These are phyloP conservation scores for Rhodotorula sp. DNA, from an alignment of 1,284 basidiomycete species.

Conservation along the genomic window DNA sequence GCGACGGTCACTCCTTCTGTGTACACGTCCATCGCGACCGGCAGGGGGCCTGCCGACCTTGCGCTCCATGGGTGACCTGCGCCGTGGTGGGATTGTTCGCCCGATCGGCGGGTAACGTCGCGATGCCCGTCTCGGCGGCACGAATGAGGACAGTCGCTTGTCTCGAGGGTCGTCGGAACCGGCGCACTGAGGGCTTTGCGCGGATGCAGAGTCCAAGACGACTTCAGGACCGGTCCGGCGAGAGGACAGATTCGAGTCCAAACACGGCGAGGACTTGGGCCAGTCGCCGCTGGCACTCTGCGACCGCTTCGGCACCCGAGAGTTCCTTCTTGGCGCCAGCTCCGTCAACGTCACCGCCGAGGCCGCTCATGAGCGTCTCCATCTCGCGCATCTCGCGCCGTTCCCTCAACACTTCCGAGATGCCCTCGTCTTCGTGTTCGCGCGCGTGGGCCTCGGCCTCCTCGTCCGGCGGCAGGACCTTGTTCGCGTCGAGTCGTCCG, in stretches of 20 bases:
- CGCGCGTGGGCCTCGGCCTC: conserved; percentile 70
- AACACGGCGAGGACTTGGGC: conserved; percentile 21
- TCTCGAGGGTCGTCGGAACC: not conserved
- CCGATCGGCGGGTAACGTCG: too few relatives aligned
- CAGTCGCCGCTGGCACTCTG: conserved; percentile 30
- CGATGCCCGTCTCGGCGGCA: too few relatives aligned
- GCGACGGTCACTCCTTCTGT: too few relatives aligned
- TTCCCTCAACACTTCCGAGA: conserved; percentile 37
- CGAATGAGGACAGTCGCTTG: too few relatives aligned
- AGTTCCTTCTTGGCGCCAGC: too few relatives aligned
- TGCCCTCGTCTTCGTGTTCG: conserved; percentile 51
- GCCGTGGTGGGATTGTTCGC: too few relatives aligned
- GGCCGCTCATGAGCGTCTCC: conserved; percentile 40
- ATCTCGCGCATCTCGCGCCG: conserved; percentile 42
- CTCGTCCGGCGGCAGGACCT: conserved; percentile 66
- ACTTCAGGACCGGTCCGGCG: conserved; percentile 17
- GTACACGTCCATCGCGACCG: too few relatives aligned
- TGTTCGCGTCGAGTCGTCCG: conserved; percentile 61
- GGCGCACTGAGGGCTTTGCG: not conserved
- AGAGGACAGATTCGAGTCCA: conserved; percentile 26
- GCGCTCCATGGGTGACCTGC: too few relatives aligned
- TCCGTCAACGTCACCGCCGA: conserved; percentile 13
- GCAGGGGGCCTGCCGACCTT: too few relatives aligned
- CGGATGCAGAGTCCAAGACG: not conserved
- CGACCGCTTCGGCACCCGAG: conserved; percentile 15